phyloP scores from a whole-genome alignment of 139 green algal species.

The Zygnema circumcarinatum region DNA sequence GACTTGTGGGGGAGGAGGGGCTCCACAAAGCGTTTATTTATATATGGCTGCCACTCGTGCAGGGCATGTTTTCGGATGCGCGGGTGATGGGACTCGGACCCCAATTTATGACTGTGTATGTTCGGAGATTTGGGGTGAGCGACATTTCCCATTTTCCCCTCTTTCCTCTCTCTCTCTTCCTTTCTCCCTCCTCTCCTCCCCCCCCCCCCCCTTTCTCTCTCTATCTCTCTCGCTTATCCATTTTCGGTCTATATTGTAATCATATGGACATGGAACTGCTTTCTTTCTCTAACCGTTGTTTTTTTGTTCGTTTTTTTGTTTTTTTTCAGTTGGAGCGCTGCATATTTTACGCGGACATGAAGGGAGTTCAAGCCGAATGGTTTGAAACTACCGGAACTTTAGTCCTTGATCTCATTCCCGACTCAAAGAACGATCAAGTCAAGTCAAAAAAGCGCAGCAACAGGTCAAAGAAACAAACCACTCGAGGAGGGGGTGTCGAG shows the following conservation, averaged over 20 bases:
- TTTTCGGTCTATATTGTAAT: too few relatives aligned
- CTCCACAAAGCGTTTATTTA: too few relatives aligned
- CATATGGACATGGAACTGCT: too few relatives aligned
- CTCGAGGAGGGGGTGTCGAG: background rate
- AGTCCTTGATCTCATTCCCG: conserved; percentile 4
- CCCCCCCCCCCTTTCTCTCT: conserved; percentile 9
- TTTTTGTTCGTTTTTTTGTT: conserved; percentile 28
- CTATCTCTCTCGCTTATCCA: background rate
- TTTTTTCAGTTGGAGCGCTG: conserved; percentile 29
- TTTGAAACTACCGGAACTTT: conserved; percentile 41
- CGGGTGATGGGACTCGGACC: conserved; percentile 74
- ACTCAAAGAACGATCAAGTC: background rate
- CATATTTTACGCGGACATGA: conserved; percentile 38
- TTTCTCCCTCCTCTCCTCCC: conserved; percentile 26
- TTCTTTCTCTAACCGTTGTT: conserved; percentile 21
- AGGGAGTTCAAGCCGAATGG: conserved; percentile 36
- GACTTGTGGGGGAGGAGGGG: too few relatives aligned
- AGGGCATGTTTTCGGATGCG: conserved; percentile 55
- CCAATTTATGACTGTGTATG: conserved; percentile 80
- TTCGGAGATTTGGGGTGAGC: conserved; percentile 64
- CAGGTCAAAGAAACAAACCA: background rate
- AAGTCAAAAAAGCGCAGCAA: background rate
- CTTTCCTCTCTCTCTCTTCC: background rate
- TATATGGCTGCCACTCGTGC: too few relatives aligned
- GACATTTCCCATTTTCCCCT: conserved; percentile 17